Base-by-base conservation (phyloP, 2,329 filamentous ascomycete species). In the Fusarium nanum region DNA sequence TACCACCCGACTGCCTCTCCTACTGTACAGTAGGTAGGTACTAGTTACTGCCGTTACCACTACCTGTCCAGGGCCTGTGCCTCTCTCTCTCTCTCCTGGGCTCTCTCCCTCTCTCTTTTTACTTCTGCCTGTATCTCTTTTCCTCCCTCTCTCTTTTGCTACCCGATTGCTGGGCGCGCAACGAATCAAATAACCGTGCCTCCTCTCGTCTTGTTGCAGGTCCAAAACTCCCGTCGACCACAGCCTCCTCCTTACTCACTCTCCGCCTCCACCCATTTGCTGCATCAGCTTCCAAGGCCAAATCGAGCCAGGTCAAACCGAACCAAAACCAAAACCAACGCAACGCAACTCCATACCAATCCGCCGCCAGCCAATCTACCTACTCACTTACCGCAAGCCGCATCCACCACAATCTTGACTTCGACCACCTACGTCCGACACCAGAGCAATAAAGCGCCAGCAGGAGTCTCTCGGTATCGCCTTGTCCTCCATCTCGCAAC, bases 301-400 rank as follows among this genome's bases (percentile, higher is more conserved):
- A 40, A 64, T 34, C 34, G 34, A 52, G 23, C 49, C 32, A 52
- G 49, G 49, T 34, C 49, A 52, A 53, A 53, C 49, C 22, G 23
- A 53, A 49, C 45, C 61, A 47, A 42, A 64, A 40, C 60, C 41
- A 49, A 44, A 59, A 13, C 50, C 60, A 65, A 60, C 61, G 44
- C 60, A 25, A 61, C 68, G 53, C 59, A 68, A 64, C 67, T 70
- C 68, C 58, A 71, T 71, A 71, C 68, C 67, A 57, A 70, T 67
- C 67, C 57, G 64, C 63, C 32, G 32, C 48, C 48, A 37, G n/a
- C 48, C 48, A 52, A 53, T 41, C 49, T 41, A 40, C 18, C 49
- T 60, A 68, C 64, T 64, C 64, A 54, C 47, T 55, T 68, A 64
- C 67, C 60, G 44, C 56, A 70, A 68, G 55, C 41, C 55, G 63